Evolutionary conservation across 176 grass and related monocot species (phyloP), one percentile per base, ranked within the genome.

Genomic region (Alloteropsis semialata): DNA sequence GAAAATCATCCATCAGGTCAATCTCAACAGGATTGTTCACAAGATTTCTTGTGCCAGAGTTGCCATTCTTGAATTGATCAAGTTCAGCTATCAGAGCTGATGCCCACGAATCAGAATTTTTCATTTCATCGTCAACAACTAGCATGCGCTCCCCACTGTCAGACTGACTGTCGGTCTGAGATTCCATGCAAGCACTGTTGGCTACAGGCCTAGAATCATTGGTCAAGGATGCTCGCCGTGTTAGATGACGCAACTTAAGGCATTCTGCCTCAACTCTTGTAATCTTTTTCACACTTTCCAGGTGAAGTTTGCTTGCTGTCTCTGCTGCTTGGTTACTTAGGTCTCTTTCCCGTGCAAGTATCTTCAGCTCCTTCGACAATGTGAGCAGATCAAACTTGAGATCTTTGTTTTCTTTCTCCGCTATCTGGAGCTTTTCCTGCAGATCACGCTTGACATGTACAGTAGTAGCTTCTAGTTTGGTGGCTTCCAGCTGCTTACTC

Each of bases 1-100:
- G 87, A 80, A 99, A 96, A 90, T 99, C 97, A 96, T 96, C 91
- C 97, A 99, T 96, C 51, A 99, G 79, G 22, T 96, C 87, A 89
- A 99, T 94, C 30, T 99, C 93, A 48, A 92, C 32, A 24, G 85
- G 82, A 58, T 68, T 88, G 58, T 86, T 89, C n/a, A 78, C 71
- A 29, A 88, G 69, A 75, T 86, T 89, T 82, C 82, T 92, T 56
- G 75, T 18, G 84, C 68, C 81, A 14, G 39, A 49, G 41, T 79
- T 90, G 18, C 69, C 72, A 72, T 73, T 83, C 65, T 96, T 99
- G 83, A 92, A 92, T 65, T 94, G 97, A 81, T 96, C 93, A 2
- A 96, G 84, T 69, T 99, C 93, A 21, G 89, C 80, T 33, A 99
- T 92, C 58, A 99, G 84, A 86, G 93, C 93, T 70, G 87, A 90